Conservation (phyloP, 352 stramenopile species). For the Pelagophyceae sp. region DNA sequence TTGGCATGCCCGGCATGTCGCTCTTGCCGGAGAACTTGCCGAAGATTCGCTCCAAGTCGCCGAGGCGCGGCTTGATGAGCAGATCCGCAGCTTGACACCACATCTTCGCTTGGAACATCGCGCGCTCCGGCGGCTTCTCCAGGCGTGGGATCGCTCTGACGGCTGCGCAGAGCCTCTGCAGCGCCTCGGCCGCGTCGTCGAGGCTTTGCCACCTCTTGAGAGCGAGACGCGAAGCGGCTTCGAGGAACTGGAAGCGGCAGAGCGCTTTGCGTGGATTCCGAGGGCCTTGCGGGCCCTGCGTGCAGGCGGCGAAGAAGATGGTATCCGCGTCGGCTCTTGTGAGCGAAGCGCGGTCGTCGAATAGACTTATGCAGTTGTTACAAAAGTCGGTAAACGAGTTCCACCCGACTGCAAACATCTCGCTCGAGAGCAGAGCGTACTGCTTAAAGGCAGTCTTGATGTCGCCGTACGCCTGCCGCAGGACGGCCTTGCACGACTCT, state of each 20-base stretch:
- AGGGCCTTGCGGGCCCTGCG: not conserved
- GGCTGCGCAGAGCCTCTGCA: not conserved
- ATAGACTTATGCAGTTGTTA: not conserved
- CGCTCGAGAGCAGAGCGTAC: not conserved
- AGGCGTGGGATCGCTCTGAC: not conserved
- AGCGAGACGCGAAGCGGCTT: not conserved
- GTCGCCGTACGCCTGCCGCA: not conserved
- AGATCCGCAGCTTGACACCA: not conserved
- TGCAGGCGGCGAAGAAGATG: not conserved
- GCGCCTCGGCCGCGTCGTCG: not conserved
- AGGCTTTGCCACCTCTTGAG: not conserved
- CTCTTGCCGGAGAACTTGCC: not conserved
- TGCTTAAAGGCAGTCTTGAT: not conserved
- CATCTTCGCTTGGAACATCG: not conserved
- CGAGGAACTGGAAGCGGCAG: conserved; percentile 12
- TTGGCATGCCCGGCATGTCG: not conserved
- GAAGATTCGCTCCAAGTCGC: not conserved
- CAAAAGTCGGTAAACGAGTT: not conserved
- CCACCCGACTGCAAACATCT: conserved; percentile 6
- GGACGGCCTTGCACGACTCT: too few relatives aligned
- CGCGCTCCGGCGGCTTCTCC: not conserved
- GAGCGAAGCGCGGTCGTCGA: not conserved
- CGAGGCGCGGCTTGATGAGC: not conserved
- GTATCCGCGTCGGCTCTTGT: not conserved
- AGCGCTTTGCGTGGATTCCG: not conserved